Evolutionary conservation across 2,329 filamentous ascomycete genomes (phyloP), one percentile per base, ranked within the genome.

Genomic region (Coniochaeta sp.): DNA sequence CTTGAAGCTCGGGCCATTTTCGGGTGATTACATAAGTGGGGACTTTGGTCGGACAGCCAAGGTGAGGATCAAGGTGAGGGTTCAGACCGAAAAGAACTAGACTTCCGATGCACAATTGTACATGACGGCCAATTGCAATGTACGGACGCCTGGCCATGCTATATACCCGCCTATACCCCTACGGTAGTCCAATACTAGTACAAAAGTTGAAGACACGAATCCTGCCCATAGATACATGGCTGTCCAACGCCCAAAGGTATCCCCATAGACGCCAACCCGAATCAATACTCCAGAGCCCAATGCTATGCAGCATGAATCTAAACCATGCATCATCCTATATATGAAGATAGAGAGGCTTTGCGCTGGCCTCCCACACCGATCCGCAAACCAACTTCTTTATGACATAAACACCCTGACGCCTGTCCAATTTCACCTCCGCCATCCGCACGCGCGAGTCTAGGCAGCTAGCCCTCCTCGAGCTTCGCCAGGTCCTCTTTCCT

Each of bases 401-500:
- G 8, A 12, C 38, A 2, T 6, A 14, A 24, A 42, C 20, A 26
- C 20, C 18, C n/a, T 24, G 20, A 42, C 38, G 22, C 38, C 38
- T 5, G 26, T 7, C 2, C 20, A 3, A 18, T 24, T 14, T 24
- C n/a, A n/a, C n/a, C n/a, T n/a, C 14, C 24, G 20, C 24, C 6
- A 14, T 45, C 14, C 16, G n/a, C n/a, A n/a, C n/a, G n/a, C n/a
- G n/a, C 10, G 22, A 18, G 14, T 16, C 16, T 4, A 14, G 16
- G 26, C 48, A 8, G 7, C 52, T 52, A 52, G 20, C 51, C 51
- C 30, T 47, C 47, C 32, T 54, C 53, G 12, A 26, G 28, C 22
- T 38, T 12, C 51, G n/a, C n/a, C n/a, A 31, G 35, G 30, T 14
- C 42, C 47, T 57, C 51, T 53, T 51, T 42, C 28, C 50, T 13